phyloP scores from a whole-genome alignment of 2,329 filamentous ascomycete genomes.

The Arthrobotrys pseudoclavata region DNA sequence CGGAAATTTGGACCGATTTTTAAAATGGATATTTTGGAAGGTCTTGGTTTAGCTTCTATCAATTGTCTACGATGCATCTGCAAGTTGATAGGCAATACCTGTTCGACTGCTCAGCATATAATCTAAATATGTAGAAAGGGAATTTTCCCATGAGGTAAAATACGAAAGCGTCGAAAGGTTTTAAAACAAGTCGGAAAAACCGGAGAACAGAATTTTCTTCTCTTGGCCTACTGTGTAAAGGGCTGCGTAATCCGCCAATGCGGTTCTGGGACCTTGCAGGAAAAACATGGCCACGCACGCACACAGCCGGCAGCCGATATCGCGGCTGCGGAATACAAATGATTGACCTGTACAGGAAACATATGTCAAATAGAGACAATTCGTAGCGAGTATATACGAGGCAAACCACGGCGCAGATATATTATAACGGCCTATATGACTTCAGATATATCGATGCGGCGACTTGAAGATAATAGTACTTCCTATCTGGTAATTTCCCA shows the following conservation, averaged over 20 bases:
- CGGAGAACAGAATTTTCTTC: background rate
- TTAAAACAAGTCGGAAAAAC: background rate
- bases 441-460: slow-evolving; percentile 21
- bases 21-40: slow-evolving; percentile 35
- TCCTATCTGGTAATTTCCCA: slow-evolving; percentile 30
- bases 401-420: slow-evolving; percentile 54
- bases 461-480: background rate
- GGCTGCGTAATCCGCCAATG: slow-evolving; percentile 33
- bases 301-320: slow-evolving; percentile 36
- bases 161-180: background rate
- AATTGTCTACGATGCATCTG: background rate
- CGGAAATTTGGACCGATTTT: slow-evolving; percentile 39
- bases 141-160: background rate
- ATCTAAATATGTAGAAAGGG: slow-evolving; percentile 1
- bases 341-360: background rate
- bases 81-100: slow-evolving; percentile 3
- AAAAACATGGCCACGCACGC: slow-evolving; percentile 31
- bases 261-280: slow-evolving; percentile 43
- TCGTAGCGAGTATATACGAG: slow-evolving; percentile 40
- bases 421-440: slow-evolving; percentile 20
- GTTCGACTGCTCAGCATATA: background rate
- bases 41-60: background rate
- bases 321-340: slow-evolving; percentile 24
- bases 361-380: slow-evolving; percentile 11
- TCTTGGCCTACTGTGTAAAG: background rate